Conservation (phyloP, 2,329 filamentous ascomycete species). For the Cyphellophora attinorum region DNA sequence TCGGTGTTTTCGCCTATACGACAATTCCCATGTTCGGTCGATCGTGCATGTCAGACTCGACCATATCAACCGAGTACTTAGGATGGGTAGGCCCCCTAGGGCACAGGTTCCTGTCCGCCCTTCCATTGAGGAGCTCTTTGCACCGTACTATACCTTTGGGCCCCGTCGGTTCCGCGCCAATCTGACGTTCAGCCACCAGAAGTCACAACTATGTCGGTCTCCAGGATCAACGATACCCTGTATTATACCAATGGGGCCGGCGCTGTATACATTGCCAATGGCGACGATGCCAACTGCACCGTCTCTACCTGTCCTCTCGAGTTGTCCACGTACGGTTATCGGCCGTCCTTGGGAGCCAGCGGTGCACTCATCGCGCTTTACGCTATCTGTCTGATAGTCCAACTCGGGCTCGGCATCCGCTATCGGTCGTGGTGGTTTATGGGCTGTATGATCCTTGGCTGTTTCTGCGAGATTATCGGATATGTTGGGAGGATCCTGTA, state of each 20-base stretch:
- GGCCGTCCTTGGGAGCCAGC: constrained; percentile 32
- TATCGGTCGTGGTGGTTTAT: constrained; percentile 33
- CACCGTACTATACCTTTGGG: too few relatives aligned
- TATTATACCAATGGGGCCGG: constrained; percentile 7
- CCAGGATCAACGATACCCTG: too few relatives aligned
- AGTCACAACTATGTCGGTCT: too few relatives aligned
- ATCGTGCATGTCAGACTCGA: too few relatives aligned
- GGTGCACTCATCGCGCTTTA: constrained; percentile 34
- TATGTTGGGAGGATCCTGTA: constrained; percentile 53
- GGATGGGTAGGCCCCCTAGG: too few relatives aligned
- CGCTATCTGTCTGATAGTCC: constrained; percentile 28
- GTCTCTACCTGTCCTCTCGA: constrained; percentile 28
- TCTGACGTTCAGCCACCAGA: too few relatives aligned
- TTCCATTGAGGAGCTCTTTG: too few relatives aligned
- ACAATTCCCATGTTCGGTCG: too few relatives aligned
- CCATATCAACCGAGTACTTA: too few relatives aligned
- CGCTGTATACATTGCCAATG: constrained; percentile 7
- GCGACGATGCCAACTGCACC: constrained; percentile 13
- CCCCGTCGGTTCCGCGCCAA: too few relatives aligned
- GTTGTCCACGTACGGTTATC: constrained; percentile 33
- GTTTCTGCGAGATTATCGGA: constrained; percentile 50
- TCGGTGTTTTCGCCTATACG: too few relatives aligned
- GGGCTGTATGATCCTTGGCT: constrained; percentile 47
- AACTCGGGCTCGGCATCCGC: constrained; percentile 27
- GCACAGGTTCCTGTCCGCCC: too few relatives aligned